Evolutionary conservation across 768 basidiomycete genomes (phyloP).

Genomic region (Rhizopogon roseolus): DNA sequence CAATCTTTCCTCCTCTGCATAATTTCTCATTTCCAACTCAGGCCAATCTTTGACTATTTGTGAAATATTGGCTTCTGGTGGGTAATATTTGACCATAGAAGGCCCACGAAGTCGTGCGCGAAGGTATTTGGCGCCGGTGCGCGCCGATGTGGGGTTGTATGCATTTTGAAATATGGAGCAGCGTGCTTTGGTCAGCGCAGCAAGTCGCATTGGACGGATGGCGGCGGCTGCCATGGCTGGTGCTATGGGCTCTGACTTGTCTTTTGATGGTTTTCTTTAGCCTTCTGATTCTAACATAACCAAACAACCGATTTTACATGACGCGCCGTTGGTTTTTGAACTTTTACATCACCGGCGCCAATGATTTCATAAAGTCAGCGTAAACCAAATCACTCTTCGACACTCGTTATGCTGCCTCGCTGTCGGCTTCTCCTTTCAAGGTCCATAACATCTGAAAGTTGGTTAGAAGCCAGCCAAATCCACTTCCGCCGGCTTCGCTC

Average conservation of each 20-base stretch:
- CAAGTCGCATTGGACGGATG: slow-evolving; percentile 47
- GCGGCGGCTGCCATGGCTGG: slow-evolving; percentile 20
- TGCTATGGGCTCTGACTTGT: neutral
- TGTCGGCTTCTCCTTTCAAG: slow-evolving; percentile 12
- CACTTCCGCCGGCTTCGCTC: slow-evolving; percentile 15
- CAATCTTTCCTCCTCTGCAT: slow-evolving; percentile 61
- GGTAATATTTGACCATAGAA: slow-evolving; percentile 83
- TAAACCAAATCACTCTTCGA: neutral
- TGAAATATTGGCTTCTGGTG: slow-evolving; percentile 51
- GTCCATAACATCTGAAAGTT: slow-evolving; percentile 9
- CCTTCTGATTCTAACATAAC: slow-evolving; percentile 23
- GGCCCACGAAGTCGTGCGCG: slow-evolving; percentile 78
- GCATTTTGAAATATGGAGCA: slow-evolving; percentile 80
- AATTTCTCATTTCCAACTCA: slow-evolving; percentile 56
- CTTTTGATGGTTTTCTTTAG: neutral
- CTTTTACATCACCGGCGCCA: neutral
- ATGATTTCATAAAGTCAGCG: neutral
- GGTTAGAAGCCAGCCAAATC: slow-evolving; percentile 14
- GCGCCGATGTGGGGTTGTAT: slow-evolving; percentile 76
- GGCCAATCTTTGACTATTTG: slow-evolving; percentile 47
- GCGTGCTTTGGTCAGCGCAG: slow-evolving; percentile 57
- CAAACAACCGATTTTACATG: slow-evolving; percentile 17
- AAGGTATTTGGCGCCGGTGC: slow-evolving; percentile 92
- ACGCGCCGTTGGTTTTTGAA: neutral
- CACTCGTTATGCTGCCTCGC: slow-evolving; percentile 16